These are phyloP conservation scores for Penstemon barbatus DNA, from an alignment of 257 asterid species.

Conservation along the genomic window DNA sequence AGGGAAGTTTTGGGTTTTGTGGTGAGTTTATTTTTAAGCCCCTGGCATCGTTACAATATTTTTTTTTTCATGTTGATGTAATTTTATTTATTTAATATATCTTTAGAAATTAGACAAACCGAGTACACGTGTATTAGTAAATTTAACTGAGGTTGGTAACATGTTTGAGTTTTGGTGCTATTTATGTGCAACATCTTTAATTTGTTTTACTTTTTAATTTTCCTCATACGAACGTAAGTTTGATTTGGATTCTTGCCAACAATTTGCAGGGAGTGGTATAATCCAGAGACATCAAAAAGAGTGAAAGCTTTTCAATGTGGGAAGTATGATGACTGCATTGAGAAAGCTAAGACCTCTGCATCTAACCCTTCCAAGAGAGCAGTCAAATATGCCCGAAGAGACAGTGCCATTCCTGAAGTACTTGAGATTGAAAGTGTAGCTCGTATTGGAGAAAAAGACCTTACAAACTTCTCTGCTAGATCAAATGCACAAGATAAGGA, in stretches of 20 bases:
- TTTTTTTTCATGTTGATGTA: slow-evolving; percentile 2
- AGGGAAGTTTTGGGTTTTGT: slow-evolving; percentile 26
- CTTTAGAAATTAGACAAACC: not conserved
- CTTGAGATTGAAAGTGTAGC: slow-evolving; percentile 70
- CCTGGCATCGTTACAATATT: not conserved
- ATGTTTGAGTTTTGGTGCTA: no score
- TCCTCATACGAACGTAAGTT: no score
- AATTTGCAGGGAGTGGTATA: slow-evolving; percentile 57
- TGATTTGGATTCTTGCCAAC: no score
- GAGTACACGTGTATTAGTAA: no score
- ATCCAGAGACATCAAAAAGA: slow-evolving; percentile 70
- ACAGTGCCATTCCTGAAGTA: slow-evolving; percentile 81
- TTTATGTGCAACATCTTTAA: no score
- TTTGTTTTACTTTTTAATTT: no score
- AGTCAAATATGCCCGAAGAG: slow-evolving; percentile 74
- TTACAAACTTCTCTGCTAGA: no score
- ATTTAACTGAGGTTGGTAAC: no score
- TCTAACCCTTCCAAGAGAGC: slow-evolving; percentile 56
- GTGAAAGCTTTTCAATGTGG: slow-evolving; percentile 75
- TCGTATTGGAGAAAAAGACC: slow-evolving; percentile 38
- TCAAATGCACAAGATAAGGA: slow-evolving; percentile 27
- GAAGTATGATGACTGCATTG: slow-evolving; percentile 69
- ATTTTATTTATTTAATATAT: slow-evolving; percentile 6
- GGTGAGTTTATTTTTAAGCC: slow-evolving; percentile 8
- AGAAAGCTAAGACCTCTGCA: slow-evolving; percentile 64